Conservation (phyloP, 2,329 filamentous ascomycete species). For the Fusarium keratoplasticum region DNA sequence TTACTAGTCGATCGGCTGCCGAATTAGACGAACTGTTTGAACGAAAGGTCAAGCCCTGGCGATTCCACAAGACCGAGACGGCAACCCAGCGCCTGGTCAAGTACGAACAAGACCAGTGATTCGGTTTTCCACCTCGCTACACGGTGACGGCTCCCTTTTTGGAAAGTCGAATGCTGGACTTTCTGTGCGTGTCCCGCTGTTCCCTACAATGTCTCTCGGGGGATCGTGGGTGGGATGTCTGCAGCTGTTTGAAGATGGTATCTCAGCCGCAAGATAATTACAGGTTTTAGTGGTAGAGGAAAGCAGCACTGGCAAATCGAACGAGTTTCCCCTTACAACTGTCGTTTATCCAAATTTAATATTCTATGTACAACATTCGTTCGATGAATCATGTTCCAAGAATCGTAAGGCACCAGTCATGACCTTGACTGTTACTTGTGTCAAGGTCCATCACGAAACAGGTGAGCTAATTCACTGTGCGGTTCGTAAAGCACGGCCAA, state of each 20-base stretch:
- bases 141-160: background rate
- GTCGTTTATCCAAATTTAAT: background rate
- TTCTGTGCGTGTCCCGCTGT: background rate
- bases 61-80: slow-evolving; percentile 15
- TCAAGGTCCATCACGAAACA: background rate
- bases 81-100: slow-evolving; percentile 5
- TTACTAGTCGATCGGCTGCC: background rate
- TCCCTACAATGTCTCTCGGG: no score
- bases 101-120: background rate
- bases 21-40: slow-evolving; percentile 44
- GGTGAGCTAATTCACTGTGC: no score
- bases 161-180: background rate
- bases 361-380: background rate
- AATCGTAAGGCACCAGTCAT: background rate
- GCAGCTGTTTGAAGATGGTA: background rate
- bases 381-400: background rate
- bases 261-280: no score
- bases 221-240: background rate
- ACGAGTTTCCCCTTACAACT: background rate
- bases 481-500: background rate
- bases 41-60: slow-evolving; percentile 17
- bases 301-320: background rate
- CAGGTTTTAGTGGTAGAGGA: no score
- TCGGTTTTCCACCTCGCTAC: no score
- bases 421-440: background rate